Conservation (phyloP, 441 rosid genomes). For the Viola pubescens region DNA sequence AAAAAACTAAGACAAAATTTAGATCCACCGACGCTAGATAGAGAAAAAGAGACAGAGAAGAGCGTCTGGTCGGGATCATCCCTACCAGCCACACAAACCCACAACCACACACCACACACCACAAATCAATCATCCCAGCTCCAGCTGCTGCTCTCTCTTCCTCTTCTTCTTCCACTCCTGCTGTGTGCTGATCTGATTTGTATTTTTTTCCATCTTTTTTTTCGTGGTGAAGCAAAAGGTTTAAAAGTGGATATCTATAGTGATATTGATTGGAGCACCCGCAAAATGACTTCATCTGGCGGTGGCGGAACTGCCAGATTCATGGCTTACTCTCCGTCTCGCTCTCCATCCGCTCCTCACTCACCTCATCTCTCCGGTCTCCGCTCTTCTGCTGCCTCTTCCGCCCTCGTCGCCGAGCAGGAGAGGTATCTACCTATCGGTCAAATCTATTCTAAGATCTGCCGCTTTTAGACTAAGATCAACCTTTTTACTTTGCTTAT, state of each 20-base stretch:
- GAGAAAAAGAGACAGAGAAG: constrained; percentile 5
- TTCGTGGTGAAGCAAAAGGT: neutral
- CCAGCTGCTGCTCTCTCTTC: neutral
- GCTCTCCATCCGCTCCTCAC: constrained; percentile 48
- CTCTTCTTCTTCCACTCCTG: neutral
- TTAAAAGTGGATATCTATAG: constrained; percentile 20
- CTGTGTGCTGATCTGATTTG: neutral
- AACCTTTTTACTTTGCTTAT: too few relatives aligned
- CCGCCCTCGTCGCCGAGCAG: constrained; percentile 43
- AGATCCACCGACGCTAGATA: constrained; percentile 29
- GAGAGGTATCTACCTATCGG: constrained; percentile 34
- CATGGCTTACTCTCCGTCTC: constrained; percentile 67
- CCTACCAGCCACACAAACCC: constrained; percentile 19
- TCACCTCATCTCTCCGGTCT: constrained; percentile 56
- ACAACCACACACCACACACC: constrained; percentile 12
- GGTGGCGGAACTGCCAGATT: constrained; percentile 19
- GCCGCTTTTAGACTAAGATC: too few relatives aligned
- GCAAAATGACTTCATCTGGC: constrained; percentile 28
- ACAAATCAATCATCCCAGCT: neutral
- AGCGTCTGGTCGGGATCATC: constrained; percentile 27
- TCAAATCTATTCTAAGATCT: too few relatives aligned
- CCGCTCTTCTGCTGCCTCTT: constrained; percentile 46
- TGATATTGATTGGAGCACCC: constrained; percentile 26
- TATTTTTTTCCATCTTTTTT: neutral
- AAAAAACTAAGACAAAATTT: neutral